Base-by-base conservation (phyloP, 495 filamentous ascomycete genomes). In the Podospora anserina region DNA sequence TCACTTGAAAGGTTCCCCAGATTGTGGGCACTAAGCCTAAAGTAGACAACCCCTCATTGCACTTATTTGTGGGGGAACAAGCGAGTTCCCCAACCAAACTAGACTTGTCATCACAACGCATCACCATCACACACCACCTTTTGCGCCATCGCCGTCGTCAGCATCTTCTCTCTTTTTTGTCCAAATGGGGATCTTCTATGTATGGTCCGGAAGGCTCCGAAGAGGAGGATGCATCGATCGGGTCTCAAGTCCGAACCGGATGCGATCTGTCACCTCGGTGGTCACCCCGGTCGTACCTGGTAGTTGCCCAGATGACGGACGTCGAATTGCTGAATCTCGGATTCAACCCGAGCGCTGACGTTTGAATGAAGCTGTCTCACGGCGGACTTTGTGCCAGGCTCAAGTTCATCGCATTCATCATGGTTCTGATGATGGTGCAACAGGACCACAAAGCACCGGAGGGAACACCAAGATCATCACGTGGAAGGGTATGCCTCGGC, bases 401-500 rank as follows among this genome's bases (percentile, higher is more conserved):
- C 39, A 11, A 5, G 13, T 49, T 49, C 39, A 13, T 23, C 9
- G 9, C 9, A 49, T 18, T 11, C 9, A 39, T 11, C 11, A 39
- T 11, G 34, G 6, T 39, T 39, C 34, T 39, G 9, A 11, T 49
- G 7, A 3, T 49, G 39, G 39, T 32, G 39, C 39, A 49, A 49
- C 39, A 49, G 9, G 39, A 0, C 39, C 39, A 49, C 7, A 49
- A 16, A 49, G 6, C 39, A 49, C 7, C 1, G 2, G 39, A 49
- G 7, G 39, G 39, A 39, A 11, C 30, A 49, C 39, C 13, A 11
- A 49, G 16, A 30, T 55, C 63, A 65, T 65, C 63, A 65, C 63
- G 63, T 65, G 49, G 39, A 56, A 19, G 23, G 49, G 39, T 9
- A 65, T 65, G 63, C 63, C 63, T 65, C 63, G 63, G 63, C 20